Conservation (phyloP, 371 early-diverging fungal genomes). For the Zychaea mexicana region DNA sequence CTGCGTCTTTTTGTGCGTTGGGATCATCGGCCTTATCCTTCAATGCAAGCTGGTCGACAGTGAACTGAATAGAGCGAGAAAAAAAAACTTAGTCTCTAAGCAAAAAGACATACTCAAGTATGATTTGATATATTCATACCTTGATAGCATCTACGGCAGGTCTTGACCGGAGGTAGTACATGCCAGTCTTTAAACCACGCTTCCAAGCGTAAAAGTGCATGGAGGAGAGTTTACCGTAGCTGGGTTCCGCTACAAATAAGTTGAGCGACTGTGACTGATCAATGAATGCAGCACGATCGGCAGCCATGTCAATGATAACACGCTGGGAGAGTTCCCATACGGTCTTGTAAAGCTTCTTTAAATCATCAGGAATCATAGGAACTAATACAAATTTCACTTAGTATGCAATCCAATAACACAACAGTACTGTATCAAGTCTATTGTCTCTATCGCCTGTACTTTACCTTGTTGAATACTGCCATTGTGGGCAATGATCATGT, state of each 20-base stretch:
- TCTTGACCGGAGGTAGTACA: slow-evolving; percentile 98
- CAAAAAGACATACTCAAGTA: no score
- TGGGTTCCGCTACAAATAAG: slow-evolving; percentile 94
- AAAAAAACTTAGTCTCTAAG: not conserved
- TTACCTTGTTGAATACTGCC: slow-evolving; percentile 84
- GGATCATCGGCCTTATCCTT: slow-evolving; percentile 27
- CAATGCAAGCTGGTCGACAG: slow-evolving; percentile 49
- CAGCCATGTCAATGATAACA: slow-evolving; percentile 78
- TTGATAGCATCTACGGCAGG: slow-evolving; percentile 98
- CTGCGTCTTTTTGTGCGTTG: slow-evolving; percentile 51
- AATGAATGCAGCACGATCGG: slow-evolving; percentile 95
- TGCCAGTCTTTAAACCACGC: slow-evolving; percentile 98
- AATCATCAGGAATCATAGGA: slow-evolving; percentile 76
- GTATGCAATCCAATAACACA: no score
- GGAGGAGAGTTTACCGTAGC: slow-evolving; percentile 89
- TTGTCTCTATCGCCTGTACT: not conserved
- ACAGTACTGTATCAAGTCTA: no score
- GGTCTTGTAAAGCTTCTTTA: slow-evolving; percentile 96
- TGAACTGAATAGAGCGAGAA: slow-evolving; percentile 27
- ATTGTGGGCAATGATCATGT: slow-evolving; percentile 93
- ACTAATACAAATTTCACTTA: no score
- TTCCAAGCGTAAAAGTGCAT: slow-evolving; percentile 99
- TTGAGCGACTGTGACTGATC: slow-evolving; percentile 98
- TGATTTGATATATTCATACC: slow-evolving; percentile 13
- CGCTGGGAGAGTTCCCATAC: slow-evolving; percentile 97